These are phyloP conservation scores for Hymenoscyphus fructigenus DNA, from an alignment of 2,329 filamentous ascomycete genomes.

Conservation along the genomic window DNA sequence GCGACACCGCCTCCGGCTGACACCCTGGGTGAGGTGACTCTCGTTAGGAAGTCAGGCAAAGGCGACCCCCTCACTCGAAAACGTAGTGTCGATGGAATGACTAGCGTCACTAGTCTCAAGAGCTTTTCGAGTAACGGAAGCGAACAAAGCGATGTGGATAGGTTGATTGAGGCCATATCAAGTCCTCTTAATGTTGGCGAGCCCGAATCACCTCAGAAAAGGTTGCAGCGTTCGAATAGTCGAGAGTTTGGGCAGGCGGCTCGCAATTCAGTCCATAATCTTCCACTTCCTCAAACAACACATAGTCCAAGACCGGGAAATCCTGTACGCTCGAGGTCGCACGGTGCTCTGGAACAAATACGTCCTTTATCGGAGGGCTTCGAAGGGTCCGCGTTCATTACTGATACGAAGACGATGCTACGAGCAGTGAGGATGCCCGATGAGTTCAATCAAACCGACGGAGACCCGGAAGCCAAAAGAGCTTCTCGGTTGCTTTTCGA, in stretches of 20 bases:
- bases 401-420: slow-evolving; percentile 43
- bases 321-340: slow-evolving; percentile 26
- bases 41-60: slow-evolving; percentile 51
- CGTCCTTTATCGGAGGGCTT: slow-evolving; percentile 33
- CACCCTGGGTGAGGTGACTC: slow-evolving; percentile 56
- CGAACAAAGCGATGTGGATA: slow-evolving; percentile 60
- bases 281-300: not conserved
- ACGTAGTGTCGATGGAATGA: slow-evolving; percentile 26
- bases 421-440: slow-evolving; percentile 48
- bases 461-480: not conserved
- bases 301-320: slow-evolving; percentile 4
- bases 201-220: slow-evolving; percentile 31
- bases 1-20: slow-evolving; percentile 19
- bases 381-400: slow-evolving; percentile 41
- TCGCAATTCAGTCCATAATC: slow-evolving; percentile 18
- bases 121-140: slow-evolving; percentile 33
- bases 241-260: slow-evolving; percentile 24
- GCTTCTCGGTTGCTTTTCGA: slow-evolving; percentile 25
- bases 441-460: slow-evolving; percentile 32
- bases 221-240: slow-evolving; percentile 24
- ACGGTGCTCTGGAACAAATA: slow-evolving; percentile 24
- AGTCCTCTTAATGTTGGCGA: slow-evolving; percentile 52
- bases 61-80: slow-evolving; percentile 19
- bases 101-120: slow-evolving; percentile 31
- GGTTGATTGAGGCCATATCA: slow-evolving; percentile 70